Evolutionary conservation across 2,329 filamentous ascomycete genomes (phyloP).

Genomic region (Phaeosphaeria sp.): DNA sequence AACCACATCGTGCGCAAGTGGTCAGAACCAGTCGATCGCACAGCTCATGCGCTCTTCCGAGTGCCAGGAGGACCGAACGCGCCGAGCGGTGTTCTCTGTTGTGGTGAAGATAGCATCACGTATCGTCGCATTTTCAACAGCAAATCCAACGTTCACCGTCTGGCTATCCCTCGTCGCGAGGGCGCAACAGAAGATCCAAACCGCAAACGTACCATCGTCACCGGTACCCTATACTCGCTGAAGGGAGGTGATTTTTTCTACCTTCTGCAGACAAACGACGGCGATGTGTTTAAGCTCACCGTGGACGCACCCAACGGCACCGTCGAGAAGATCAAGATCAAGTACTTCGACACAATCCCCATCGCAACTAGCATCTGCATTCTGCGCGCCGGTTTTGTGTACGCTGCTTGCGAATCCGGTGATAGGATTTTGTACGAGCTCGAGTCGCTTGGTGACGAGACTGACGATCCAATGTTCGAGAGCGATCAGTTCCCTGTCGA

Average conservation of each 20-base stretch:
- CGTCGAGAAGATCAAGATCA: constrained; percentile 84
- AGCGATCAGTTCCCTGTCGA: constrained; percentile 86
- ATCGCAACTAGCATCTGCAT: constrained; percentile 88
- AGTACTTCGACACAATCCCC: constrained; percentile 97
- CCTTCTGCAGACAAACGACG: constrained; percentile 92
- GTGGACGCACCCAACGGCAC: constrained; percentile 76
- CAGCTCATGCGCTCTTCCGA: constrained; percentile 89
- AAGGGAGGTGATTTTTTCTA: constrained; percentile 94
- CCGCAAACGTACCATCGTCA: constrained; percentile 83
- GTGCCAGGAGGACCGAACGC: constrained; percentile 93
- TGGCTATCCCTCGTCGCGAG: constrained; percentile 85
- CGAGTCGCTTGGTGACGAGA: constrained; percentile 94
- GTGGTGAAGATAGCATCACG: constrained; percentile 91
- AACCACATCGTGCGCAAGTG: constrained; percentile 98
- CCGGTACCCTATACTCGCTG: constrained; percentile 97
- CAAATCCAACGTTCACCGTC: constrained; percentile 79
- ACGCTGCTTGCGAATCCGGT: constrained; percentile 88
- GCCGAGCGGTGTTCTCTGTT: constrained; percentile 93
- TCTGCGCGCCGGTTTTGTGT: constrained; percentile 93
- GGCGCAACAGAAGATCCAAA: constrained; percentile 92
- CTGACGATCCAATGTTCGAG: constrained; percentile 83
- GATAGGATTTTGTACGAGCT: constrained; percentile 97
- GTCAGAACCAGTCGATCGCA: constrained; percentile 91
- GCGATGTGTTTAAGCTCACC: constrained; percentile 96
- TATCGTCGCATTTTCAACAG: constrained; percentile 87